Base-by-base conservation (phyloP, 2,329 filamentous ascomycete species). In the Botrytis medusae region DNA sequence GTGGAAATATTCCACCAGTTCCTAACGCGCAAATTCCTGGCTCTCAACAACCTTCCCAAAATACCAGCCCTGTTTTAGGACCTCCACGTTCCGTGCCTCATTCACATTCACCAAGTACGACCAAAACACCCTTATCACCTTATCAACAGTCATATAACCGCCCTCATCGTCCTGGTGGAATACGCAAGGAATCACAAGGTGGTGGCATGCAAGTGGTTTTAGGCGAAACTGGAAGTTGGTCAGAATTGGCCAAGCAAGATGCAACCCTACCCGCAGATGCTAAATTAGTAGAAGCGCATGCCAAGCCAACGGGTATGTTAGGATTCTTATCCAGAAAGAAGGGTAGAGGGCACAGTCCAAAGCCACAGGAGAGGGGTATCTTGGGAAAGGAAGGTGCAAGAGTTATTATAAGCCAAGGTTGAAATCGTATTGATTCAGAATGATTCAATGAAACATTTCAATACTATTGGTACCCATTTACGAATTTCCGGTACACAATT, bases 321-420 rank as follows among this genome's bases (percentile, higher is more conserved):
- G 93, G 94, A 1, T 97, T 99, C 82, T 86, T 98, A 74, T 93
- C 89, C 76, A 88, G 95, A 79, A 97, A 97, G 84, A 97, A 93
- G 85, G 94, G 95, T 42, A 87, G 95, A 76, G 94, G 94, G 72
- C 91, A 94, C 82, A 98, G 94, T 81, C 96, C 96, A 1, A 98
- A 97, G 84, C 95, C 95, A 40, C 95, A 94, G 82, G 95, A 98
- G 84, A 89, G 94, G 72, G 96, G 96, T 74, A 95, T 99, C 12
- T 81, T 99, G 74, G 96, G 96, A 73, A 98, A 98, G 81, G 95
- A 98, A 82, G 96, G 96, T 25, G 95, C 96, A 18, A 88, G 96
- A 81, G 91, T 94, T 76, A 88, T 95, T 73, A 92, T 95, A 80
- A 91, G 89, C 68, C 78, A 74, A 18, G 70, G 70, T 29, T 72